Evolutionary conservation across 2,329 filamentous ascomycete genomes (phyloP).

Genomic region (Xylogone sp.): DNA sequence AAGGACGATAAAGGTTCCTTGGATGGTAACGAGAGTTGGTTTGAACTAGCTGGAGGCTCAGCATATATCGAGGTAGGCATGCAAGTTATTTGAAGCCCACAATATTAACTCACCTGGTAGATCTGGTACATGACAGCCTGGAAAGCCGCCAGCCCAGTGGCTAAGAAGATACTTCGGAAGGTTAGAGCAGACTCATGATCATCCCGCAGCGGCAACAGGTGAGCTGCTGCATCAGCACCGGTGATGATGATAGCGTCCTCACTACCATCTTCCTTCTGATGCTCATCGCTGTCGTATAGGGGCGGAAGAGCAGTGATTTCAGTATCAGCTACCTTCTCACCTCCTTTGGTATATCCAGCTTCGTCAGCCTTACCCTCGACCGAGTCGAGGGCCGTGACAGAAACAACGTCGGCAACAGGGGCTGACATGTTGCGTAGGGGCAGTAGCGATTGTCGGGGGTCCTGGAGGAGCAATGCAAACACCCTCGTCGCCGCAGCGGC

Average conservation of each 20-base stretch:
- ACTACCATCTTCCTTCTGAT: constrained; percentile 28
- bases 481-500: too few species aligned
- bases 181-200: constrained; percentile 49
- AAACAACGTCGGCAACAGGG: constrained; percentile 16
- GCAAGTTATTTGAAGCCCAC: neutral
- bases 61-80: constrained; percentile 1
- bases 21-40: constrained; percentile 43
- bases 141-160: constrained; percentile 45
- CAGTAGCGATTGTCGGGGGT: constrained; percentile 1
- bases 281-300: constrained; percentile 14
- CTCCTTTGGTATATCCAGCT: constrained; percentile 7
- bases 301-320: constrained; percentile 19
- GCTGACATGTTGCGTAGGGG: constrained; percentile 13
- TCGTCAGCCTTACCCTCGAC: constrained; percentile 23
- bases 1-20: constrained; percentile 53
- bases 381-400: constrained; percentile 25
- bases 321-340: constrained; percentile 5
- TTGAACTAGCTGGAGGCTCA: constrained; percentile 39
- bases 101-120: constrained; percentile 38
- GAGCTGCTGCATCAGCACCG: constrained; percentile 44
- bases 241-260: constrained; percentile 46
- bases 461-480: too few species aligned
- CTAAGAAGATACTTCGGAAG: constrained; percentile 48
- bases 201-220: constrained; percentile 49
- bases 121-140: constrained; percentile 54